These are phyloP conservation scores for Colletotrichum destructivum DNA, from an alignment of 2,329 filamentous ascomycete species.

Conservation along the genomic window DNA sequence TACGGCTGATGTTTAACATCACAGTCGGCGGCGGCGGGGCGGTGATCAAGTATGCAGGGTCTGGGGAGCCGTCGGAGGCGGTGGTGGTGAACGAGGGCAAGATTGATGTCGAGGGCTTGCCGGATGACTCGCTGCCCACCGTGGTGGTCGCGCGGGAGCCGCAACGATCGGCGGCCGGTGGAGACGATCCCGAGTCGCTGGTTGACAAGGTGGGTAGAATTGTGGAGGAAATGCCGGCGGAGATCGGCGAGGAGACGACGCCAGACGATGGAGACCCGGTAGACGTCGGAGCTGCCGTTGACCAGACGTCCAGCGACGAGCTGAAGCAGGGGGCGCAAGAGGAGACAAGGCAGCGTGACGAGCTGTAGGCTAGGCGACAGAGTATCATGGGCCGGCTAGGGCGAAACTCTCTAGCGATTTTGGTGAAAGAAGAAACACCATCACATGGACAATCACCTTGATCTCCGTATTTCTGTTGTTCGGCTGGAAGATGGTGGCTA, in stretches of 20 bases:
- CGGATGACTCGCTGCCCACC: constrained; percentile 64
- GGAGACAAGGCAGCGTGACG: constrained; percentile 36
- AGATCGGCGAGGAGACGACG: constrained; percentile 38
- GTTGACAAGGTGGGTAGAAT: constrained; percentile 70
- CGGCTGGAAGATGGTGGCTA: not conserved
- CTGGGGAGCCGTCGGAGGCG: constrained; percentile 42
- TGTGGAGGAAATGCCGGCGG: constrained; percentile 53
- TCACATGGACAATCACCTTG: constrained; percentile 15
- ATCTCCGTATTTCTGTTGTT: constrained; percentile 12
- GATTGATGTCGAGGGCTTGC: constrained; percentile 53
- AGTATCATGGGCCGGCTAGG: not conserved
- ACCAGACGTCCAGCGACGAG: constrained; percentile 44
- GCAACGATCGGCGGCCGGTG: constrained; percentile 45
- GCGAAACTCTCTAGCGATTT: constrained; percentile 15
- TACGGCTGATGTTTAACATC: constrained; percentile 76
- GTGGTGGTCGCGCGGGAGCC: constrained; percentile 59
- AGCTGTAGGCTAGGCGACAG: constrained; percentile 27
- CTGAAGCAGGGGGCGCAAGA: constrained; percentile 43
- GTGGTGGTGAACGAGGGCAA: constrained; percentile 48
- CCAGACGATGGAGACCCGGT: constrained; percentile 31
- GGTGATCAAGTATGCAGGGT: constrained; percentile 57
- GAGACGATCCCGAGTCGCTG: constrained; percentile 56
- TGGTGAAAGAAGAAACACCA: constrained; percentile 29
- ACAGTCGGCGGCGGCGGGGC: constrained; percentile 69
- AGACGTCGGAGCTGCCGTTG: constrained; percentile 42